Base-by-base conservation (phyloP, 768 basidiomycete species). In the Pisolithus microcarpus region DNA sequence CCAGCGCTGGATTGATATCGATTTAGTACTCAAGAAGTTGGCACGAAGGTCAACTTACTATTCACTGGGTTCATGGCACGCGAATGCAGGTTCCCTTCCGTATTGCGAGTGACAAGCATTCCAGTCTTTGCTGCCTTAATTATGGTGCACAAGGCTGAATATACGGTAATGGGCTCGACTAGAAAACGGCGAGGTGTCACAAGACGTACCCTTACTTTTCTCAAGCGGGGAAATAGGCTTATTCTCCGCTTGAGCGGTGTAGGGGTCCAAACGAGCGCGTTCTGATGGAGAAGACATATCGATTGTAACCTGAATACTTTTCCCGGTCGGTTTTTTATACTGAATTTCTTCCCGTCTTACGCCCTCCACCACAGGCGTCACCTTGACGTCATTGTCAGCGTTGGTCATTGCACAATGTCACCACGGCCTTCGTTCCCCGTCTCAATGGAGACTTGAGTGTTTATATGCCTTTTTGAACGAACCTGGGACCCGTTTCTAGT, bases 51-150 rank as follows among this genome's bases (percentile, higher is more conserved):
- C 24, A 5, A 65, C 81, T 39, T 57, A 87, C 87, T 78, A 37
- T 75, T 71, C n/a, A 78, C 73, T 18, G 85, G 85, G 15, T 77
- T 74, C 91, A 94, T 93, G 23, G 84, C 84, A 50, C 91, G 78
- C 7, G 88, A 81, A 65, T 93, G 91, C 19, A 94, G 66, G 39
- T 77, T 70, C 1, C 88, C 89, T 49, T 79, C 72, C 13, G 75
- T 61, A 16, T 81, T 75, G 36, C 85, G 82, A 13, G 87, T 89
- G 9, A 87, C 86, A 18, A 93, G 69, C 84, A 92, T 89, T 48
- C 84, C 86, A 0, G 78, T 81, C 58, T 79, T 74, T 8, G 82
- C 81, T 1, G 72, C 68, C 51, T 81, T 77, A 49, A 91, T 63
- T 51, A 92, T 79, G 23, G 72, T 70, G 54, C 84, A 81, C 28